Conservation (phyloP, 1,284 basidiomycete genomes). For the Tilletiopsis washingtonensis region DNA sequence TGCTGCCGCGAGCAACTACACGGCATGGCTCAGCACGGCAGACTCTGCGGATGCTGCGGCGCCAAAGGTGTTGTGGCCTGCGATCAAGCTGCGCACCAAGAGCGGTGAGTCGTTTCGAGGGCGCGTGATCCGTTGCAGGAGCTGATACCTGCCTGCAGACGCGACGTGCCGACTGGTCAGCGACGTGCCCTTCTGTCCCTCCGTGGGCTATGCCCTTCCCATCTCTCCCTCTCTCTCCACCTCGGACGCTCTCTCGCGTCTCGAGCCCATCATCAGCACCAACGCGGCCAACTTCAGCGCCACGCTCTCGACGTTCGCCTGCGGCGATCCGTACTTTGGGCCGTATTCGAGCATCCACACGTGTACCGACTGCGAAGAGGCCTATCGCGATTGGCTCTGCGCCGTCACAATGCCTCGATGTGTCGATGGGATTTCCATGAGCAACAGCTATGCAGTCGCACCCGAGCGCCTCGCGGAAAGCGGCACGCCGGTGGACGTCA, state of each 20-base stretch:
- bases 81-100: constrained; percentile 47
- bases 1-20: constrained; percentile 44
- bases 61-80: constrained; percentile 24
- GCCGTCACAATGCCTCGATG: constrained; percentile 49
- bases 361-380: constrained; percentile 46
- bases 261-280: constrained; percentile 39
- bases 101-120: constrained; percentile 8
- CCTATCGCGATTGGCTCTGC: constrained; percentile 49
- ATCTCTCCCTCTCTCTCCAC: constrained; percentile 37
- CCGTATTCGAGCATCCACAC: constrained; percentile 48
- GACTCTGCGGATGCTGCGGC: constrained; percentile 5
- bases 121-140: background rate
- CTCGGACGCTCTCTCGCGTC: constrained; percentile 30
- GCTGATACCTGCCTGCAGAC: background rate
- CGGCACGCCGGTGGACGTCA: constrained; percentile 25
- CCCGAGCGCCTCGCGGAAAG: too few relatives aligned
- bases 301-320: constrained; percentile 49
- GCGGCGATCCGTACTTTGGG: constrained; percentile 41
- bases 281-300: constrained; percentile 46
- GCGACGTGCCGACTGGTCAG: constrained; percentile 47
- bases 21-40: constrained; percentile 43
- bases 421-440: constrained; percentile 39
- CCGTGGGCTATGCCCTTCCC: constrained; percentile 50
- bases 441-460: constrained; percentile 25
- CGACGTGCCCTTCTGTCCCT: constrained; percentile 48